Evolutionary conservation across 2,329 filamentous ascomycete genomes (phyloP), one percentile per base, ranked within the genome.

Genomic region (Phaeosphaeriaceae sp.): DNA sequence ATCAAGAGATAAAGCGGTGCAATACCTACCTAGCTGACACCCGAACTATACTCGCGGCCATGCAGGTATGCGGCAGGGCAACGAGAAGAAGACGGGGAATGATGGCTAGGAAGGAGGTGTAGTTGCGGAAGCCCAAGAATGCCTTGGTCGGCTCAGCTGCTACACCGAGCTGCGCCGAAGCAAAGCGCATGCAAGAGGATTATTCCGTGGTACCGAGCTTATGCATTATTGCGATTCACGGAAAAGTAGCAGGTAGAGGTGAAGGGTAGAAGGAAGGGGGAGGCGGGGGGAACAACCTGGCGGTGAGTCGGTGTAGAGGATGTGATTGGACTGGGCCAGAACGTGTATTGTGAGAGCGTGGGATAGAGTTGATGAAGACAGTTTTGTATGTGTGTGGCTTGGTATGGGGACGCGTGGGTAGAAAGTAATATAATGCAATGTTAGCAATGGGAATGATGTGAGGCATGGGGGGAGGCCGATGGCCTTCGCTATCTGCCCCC

Each of bases 121-220:
- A 38, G 34, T 45, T 29, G 48, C 52, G 48, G 30, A 33, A 28
- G 23, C 34, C 38, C n/a, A 38, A 34, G 40, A 28, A 35, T 17
- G 7, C 42, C 39, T 11, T 26, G n/a, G 36, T 61, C 58, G 60
- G 55, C 50, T 61, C 30, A 36, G 33, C 35, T 7, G 23, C 23
- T 26, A 26, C 23, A 26, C 50, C 38, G 46, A 46, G 32, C 11
- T 56, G 46, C 49, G 58, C 63, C 64, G 64, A 65, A 61, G 62
- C 59, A 67, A 67, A 66, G 57, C 64, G 62, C 48, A 41, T 29
- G 23, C 23, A 33, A 33, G 29, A 43, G 30, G 38, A 42, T 54
- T 56, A 32, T 50, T 48, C 55, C 56, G 60, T 46, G 35, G 45
- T 60, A 52, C 63, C 63, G 61, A 66, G 61, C 58, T 60, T 57